Evolutionary conservation across 331 rosid species (phyloP).

Genomic region (Pyrus hybrid): DNA sequence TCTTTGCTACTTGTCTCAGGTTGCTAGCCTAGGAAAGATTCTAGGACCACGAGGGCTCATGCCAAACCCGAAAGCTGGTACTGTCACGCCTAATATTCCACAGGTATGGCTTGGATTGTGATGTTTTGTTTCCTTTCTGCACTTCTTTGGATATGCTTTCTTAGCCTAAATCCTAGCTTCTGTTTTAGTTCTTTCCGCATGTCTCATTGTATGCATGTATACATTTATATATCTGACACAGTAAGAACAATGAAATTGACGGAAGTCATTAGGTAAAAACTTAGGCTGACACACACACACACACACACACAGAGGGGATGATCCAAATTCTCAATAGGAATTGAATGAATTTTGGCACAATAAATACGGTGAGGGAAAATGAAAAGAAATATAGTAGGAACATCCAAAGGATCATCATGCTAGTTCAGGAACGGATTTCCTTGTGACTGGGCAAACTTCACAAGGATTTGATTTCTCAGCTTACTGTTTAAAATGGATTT

Average conservation of each 20-base stretch:
- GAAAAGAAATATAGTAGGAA: not conserved
- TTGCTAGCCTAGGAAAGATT: slow-evolving; percentile 86
- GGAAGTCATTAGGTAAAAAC: no score
- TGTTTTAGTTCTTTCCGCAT: not conserved
- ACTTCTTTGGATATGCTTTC: not conserved
- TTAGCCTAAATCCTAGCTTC: not conserved
- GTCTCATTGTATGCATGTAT: not conserved
- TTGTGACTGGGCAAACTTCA: not conserved
- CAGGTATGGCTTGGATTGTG: slow-evolving; percentile 41
- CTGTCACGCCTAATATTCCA: slow-evolving; percentile 82
- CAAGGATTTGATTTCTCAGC: not conserved
- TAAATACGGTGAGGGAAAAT: not conserved
- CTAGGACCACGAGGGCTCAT: slow-evolving; percentile 94
- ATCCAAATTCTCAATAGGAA: not conserved
- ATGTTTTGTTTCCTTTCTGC: not conserved
- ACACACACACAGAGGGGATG: not conserved
- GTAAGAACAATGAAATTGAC: no score
- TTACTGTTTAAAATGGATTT: not conserved
- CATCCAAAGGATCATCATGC: not conserved
- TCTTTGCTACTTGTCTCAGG: slow-evolving; percentile 40
- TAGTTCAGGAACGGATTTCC: not conserved
- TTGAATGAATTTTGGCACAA: no score
- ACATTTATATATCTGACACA: not conserved
- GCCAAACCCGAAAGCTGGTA: slow-evolving; percentile 96
- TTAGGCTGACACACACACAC: not conserved